Evolutionary conservation across 2,329 filamentous ascomycete species (phyloP).

Genomic region (Ophiostoma populinum): DNA sequence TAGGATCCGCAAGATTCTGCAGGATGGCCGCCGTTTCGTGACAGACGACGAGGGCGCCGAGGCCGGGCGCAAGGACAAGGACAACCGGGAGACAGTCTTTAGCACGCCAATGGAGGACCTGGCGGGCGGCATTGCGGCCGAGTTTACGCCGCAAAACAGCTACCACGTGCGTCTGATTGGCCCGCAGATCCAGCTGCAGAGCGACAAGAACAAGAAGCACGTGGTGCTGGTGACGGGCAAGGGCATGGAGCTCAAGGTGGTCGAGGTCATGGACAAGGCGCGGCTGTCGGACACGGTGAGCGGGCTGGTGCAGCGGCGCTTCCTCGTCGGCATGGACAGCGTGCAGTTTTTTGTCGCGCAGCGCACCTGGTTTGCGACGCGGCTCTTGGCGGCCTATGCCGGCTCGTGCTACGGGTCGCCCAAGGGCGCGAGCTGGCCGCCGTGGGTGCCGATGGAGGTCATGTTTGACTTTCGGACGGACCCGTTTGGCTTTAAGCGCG

Average conservation of each 20-base stretch:
- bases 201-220: slow-evolving; percentile 92
- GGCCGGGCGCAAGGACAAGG: slow-evolving; percentile 7
- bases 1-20: slow-evolving; percentile 68
- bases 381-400: slow-evolving; percentile 81
- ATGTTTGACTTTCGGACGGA: slow-evolving; percentile 94
- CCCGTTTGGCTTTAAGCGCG: slow-evolving; percentile 93
- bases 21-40: slow-evolving; percentile 71
- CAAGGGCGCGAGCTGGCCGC: slow-evolving; percentile 77
- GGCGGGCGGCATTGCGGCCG: slow-evolving; percentile 61
- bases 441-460: slow-evolving; percentile 95
- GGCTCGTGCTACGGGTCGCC: slow-evolving; percentile 84
- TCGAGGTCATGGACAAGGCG: slow-evolving; percentile 96
- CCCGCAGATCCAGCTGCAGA: slow-evolving; percentile 94
- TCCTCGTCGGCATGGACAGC: slow-evolving; percentile 90
- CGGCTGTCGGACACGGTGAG: slow-evolving; percentile 84
- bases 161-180: slow-evolving; percentile 93
- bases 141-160: slow-evolving; percentile 80
- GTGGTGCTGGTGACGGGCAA: slow-evolving; percentile 95
- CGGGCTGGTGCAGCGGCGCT: slow-evolving; percentile 84
- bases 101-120: slow-evolving; percentile 40
- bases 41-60: slow-evolving; percentile 35
- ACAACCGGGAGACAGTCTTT: slow-evolving; percentile 14
- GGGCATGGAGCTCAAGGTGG: slow-evolving; percentile 93
- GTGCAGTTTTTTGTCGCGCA: slow-evolving; percentile 97
- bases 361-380: slow-evolving; percentile 72